Evolutionary conservation across 768 basidiomycete genomes (phyloP), one percentile per base, ranked within the genome.

Genomic region (Mycena albidolilacea): DNA sequence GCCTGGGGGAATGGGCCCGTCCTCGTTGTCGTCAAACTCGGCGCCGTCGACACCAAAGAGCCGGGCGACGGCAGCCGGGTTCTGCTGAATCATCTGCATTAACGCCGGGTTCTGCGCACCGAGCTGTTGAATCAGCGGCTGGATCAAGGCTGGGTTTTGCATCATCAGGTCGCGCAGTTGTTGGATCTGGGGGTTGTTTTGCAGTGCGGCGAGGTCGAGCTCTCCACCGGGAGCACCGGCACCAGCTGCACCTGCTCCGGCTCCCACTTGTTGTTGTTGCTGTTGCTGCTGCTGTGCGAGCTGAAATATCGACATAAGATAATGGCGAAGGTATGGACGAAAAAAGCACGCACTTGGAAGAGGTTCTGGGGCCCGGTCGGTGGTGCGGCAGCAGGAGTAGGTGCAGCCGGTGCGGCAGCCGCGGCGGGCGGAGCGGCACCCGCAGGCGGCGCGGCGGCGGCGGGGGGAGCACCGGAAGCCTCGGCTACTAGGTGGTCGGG

Each of bases 81-180:
- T 91, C 41, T 87, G 80, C 21, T 89, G 90, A 64, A 98, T 84
- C 63, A 85, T 44, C 73, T 93, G 89, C 0, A 91, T 93, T 48
- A 98, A 84, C 21, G 86, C 86, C 0, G 97, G 97, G 82, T 98
- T 96, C 61, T 83, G 82, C 11, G 81, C 78, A 2, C 90, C 90
- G 64, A 99, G 87, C 80, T 97, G 94, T 80, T 98, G 96, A 48
- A 99, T 85, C 63, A 98, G 70, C 0, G 92, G 89, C 79, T 97
- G 97, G 46, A 95, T 80, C 61, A 93, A 76, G 8, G 85, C 90
- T 0, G 97, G 97, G 79, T 99, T 97, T 73, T 92, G 87, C 52
- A 84, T 83, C 59, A 96, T 88, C 74, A 95, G 81, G 69, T 94
- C 84, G 43, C 95, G 92, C 43, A 98, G 81, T 76, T 94, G 92